Evolutionary conservation across 306 rosid genomes (phyloP).

Genomic region (Lathyrus oleraceus): DNA sequence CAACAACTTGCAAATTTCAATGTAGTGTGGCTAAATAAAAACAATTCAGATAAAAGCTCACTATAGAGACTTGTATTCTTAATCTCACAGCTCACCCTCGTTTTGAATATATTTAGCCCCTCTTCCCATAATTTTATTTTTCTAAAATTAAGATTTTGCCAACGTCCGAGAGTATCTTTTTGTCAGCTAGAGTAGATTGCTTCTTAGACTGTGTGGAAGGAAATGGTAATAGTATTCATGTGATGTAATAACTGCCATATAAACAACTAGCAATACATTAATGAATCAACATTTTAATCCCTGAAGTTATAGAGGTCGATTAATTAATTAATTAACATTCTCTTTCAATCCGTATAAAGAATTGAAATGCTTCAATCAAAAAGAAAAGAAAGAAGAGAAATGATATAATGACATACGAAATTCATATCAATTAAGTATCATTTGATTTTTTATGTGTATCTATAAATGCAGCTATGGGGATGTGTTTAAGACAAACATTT

Average conservation of each 20-base stretch:
- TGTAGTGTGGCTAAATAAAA: neutral
- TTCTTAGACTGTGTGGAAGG: neutral
- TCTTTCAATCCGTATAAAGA: too few species aligned
- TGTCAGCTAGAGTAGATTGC: neutral
- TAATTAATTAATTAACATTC: too few species aligned
- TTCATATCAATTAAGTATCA: too few species aligned
- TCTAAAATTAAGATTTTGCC: neutral
- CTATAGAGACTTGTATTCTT: neutral
- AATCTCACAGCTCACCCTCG: neutral
- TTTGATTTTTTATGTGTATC: neutral
- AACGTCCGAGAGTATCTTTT: neutral
- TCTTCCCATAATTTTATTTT: neutral
- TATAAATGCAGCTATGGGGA: constrained; percentile 61
- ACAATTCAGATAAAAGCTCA: neutral
- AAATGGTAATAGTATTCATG: too few species aligned
- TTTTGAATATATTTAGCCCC: neutral
- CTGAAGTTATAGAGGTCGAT: too few species aligned
- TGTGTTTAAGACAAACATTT: constrained; percentile 75
- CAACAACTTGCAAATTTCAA: neutral
- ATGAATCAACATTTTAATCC: too few species aligned
- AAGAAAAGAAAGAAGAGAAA: too few species aligned
- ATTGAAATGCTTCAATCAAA: too few species aligned
- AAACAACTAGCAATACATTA: too few species aligned
- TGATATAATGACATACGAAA: too few species aligned
- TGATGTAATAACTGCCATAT: too few species aligned